These are phyloP conservation scores for Aspergillus cejpii DNA, from an alignment of 2,329 filamentous ascomycete genomes.

Conservation along the genomic window DNA sequence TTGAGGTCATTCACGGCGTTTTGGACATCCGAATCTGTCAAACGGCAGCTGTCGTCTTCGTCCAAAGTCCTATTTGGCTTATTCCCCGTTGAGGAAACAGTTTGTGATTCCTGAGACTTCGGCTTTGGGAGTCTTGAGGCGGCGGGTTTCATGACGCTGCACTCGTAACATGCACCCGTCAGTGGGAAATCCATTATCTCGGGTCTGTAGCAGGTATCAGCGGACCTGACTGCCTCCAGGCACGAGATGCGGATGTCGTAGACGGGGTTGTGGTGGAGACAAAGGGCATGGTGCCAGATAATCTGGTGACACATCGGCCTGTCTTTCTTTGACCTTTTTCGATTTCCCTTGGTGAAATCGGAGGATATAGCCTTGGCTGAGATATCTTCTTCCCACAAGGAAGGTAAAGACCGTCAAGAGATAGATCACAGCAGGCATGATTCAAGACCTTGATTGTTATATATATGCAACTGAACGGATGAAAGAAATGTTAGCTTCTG, in stretches of 20 bases:
- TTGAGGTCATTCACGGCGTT: constrained; percentile 5
- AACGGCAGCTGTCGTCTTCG: constrained; percentile 3
- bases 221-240: constrained; percentile 7
- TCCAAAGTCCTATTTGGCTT: constrained; percentile 1
- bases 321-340: not conserved
- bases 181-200: constrained; percentile 11
- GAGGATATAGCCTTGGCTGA: not conserved
- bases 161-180: constrained; percentile 12
- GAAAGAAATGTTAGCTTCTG: too few relatives aligned
- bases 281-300: constrained; percentile 21
- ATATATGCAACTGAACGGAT: too few relatives aligned
- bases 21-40: constrained; percentile 3
- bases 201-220: constrained; percentile 12
- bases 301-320: constrained; percentile 22
- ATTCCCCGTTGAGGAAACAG: constrained; percentile 1
- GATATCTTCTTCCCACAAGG: not conserved
- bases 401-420: not conserved
- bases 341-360: not conserved
- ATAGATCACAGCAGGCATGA: too few relatives aligned
- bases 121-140: not conserved
- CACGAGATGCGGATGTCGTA: constrained; percentile 15
- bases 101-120: not conserved
- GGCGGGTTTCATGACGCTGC: constrained; percentile 2
- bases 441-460: not conserved
- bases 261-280: constrained; percentile 12